phyloP scores from a whole-genome alignment of 148 eudicot genomes.

The Rhododendron henanense region DNA sequence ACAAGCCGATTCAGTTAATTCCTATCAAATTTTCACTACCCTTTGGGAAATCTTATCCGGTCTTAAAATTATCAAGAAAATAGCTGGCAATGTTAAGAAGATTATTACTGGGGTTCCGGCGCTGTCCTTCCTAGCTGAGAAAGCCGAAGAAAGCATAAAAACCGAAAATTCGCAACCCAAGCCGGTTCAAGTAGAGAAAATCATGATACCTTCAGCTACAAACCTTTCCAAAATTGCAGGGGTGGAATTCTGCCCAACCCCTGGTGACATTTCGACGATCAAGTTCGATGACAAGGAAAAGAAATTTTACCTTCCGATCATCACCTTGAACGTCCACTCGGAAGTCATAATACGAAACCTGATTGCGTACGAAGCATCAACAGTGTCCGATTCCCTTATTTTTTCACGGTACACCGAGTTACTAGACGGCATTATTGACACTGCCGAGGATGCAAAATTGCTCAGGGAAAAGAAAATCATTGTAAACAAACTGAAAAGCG shows the following conservation, averaged over 20 bases:
- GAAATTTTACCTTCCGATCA: constrained; percentile 9
- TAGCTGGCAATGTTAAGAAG: constrained; percentile 9
- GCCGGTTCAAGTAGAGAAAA: constrained; percentile 27
- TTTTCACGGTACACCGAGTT: constrained; percentile 39
- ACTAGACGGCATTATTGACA: constrained; percentile 43
- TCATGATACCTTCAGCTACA: constrained; percentile 42
- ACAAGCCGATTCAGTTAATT: not conserved
- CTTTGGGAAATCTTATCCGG: not conserved
- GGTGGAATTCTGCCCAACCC: constrained; percentile 15
- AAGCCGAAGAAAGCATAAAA: not conserved
- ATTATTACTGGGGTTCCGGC: constrained; percentile 13
- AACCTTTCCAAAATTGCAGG: constrained; percentile 21
- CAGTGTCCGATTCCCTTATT: constrained; percentile 15
- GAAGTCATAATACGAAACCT: constrained; percentile 16
- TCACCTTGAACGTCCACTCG: constrained; percentile 9
- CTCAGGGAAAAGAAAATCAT: constrained; percentile 33
- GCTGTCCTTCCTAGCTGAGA: constrained; percentile 6
- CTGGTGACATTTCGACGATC: not conserved
- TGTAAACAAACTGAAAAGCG: constrained; percentile 19
- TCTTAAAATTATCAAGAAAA: not conserved
- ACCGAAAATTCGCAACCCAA: not conserved
- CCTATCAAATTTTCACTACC: not conserved
- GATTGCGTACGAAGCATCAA: constrained; percentile 37
- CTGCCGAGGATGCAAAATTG: constrained; percentile 24
- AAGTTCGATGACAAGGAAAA: not conserved